These are phyloP conservation scores for Gossypium rotundifolium DNA, from an alignment of 345 rosid species.

Conservation along the genomic window DNA sequence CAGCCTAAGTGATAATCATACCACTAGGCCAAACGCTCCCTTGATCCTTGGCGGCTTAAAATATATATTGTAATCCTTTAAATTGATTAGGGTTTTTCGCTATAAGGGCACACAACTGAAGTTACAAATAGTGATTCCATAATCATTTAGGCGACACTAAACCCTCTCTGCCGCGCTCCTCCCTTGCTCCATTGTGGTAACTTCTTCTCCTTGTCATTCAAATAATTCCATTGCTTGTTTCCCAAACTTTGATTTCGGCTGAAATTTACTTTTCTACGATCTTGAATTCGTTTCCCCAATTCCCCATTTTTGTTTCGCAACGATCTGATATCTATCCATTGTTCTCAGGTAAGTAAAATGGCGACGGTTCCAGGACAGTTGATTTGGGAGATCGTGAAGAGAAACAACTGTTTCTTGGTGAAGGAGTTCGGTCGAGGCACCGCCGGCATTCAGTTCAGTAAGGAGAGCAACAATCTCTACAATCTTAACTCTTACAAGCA, in stretches of 20 bases:
- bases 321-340: background rate
- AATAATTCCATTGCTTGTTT: background rate
- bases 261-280: background rate
- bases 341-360: slow-evolving; percentile 25
- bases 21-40: slow-evolving; percentile 8
- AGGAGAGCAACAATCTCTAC: slow-evolving; percentile 63
- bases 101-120: too few species aligned
- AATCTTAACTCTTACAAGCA: slow-evolving; percentile 76
- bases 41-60: fast-evolving
- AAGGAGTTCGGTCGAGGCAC: slow-evolving; percentile 68
- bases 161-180: too few species aligned
- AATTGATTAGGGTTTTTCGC: too few species aligned
- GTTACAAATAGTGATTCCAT: too few species aligned
- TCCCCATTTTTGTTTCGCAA: background rate
- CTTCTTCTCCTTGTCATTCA: background rate
- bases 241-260: background rate
- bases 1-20: slow-evolving; percentile 57
- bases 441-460: slow-evolving; percentile 57
- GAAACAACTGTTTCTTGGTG: slow-evolving; percentile 64
- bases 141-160: too few species aligned
- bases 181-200: too few species aligned
- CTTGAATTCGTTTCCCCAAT: background rate
- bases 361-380: slow-evolving; percentile 64
- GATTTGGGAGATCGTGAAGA: slow-evolving; percentile 81
- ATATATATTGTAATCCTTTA: too few species aligned